Evolutionary conservation across 225 moss, liverwort and hornwort genomes (phyloP), one percentile per base, ranked within the genome.

Genomic region (Climacium dendroides): DNA sequence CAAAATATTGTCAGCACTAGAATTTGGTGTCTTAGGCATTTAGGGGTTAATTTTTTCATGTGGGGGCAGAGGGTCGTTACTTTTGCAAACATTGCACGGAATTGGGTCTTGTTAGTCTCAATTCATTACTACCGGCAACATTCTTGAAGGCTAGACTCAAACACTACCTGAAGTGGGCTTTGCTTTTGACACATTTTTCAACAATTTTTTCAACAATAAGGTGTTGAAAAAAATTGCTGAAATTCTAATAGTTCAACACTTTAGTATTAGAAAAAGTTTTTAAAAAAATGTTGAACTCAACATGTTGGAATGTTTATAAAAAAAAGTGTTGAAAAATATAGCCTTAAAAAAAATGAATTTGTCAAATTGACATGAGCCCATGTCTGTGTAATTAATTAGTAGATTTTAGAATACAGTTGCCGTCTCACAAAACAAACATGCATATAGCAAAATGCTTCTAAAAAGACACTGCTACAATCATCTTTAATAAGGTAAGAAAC

Each of bases 281-380:
- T n/a, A n/a, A n/a, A n/a, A n/a, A n/a, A n/a, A n/a, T n/a, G n/a
- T n/a, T n/a, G 23, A 69, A 24, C 6, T 0, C 13, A 1, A 23
- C 13, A 22, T 22, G 37, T 23, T 67, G 37, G 37, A 67, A 67
- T 67, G 37, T 2, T 2, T 37, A 2, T 6, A 1, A n/a, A n/a
- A 23, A 23, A 23, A 39, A 39, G 6, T 67, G 7, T 67, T 11
- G 37, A 69, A 37, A 69, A 69, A 24, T 3, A 3, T 47, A 19
- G 30, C 6, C 1, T 0, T n/a, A 0, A 1, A 18, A 14, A 11
- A 19, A 48, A 30, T 2, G 19, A 47, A 10, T 47, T 47, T 48
- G 0, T 16, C 0, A 15, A 0, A 17, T 1, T 0, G 0, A 29
- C 24, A 70, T 39, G 41, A 14, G 25, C 14, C 0, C 2, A 0